Conservation (phyloP, 2,329 filamentous ascomycete species). For the Onygena corvina region DNA sequence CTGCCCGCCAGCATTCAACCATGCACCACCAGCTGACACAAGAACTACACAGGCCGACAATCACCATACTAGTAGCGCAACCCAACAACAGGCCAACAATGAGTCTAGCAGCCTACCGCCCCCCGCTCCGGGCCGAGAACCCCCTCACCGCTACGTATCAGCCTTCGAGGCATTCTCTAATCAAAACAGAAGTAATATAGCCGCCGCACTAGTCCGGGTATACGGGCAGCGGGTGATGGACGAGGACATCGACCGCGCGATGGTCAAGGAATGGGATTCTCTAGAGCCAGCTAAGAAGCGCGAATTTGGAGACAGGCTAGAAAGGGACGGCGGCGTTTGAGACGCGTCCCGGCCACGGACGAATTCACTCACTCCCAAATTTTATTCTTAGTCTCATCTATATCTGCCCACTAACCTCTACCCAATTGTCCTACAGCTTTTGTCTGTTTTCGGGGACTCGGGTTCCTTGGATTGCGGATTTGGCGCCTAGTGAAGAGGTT, state of each 20-base stretch:
- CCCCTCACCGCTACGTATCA: conserved; percentile 13
- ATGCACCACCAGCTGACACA: conserved; percentile 7
- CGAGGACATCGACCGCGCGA: conserved; percentile 14
- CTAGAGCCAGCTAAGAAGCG: conserved; percentile 25
- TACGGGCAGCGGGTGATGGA: conserved; percentile 13
- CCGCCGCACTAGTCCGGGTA: conserved; percentile 11
- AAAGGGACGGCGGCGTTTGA: conserved; percentile 3
- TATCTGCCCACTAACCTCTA: not conserved
- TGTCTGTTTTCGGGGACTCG: not conserved
- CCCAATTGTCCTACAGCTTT: not conserved
- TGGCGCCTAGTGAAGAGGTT: not conserved
- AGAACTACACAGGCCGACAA: not conserved
- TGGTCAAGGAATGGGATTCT: conserved; percentile 15
- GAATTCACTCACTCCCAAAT: not conserved
- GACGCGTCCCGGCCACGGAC: not conserved
- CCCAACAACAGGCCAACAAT: conserved; percentile 4
- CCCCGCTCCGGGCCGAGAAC: conserved; percentile 7
- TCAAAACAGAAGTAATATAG: conserved; percentile 13
- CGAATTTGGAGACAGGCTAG: conserved; percentile 14
- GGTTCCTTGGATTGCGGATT: not conserved
- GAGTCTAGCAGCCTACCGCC: conserved; percentile 3
- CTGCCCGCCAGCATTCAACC: conserved; percentile 6
- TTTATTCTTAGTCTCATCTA: not conserved
- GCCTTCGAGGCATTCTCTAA: conserved; percentile 18
- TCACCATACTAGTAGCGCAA: not conserved